Base-by-base conservation (phyloP, 2,329 filamentous ascomycete genomes). In the Hirsutella minnesotensis region DNA sequence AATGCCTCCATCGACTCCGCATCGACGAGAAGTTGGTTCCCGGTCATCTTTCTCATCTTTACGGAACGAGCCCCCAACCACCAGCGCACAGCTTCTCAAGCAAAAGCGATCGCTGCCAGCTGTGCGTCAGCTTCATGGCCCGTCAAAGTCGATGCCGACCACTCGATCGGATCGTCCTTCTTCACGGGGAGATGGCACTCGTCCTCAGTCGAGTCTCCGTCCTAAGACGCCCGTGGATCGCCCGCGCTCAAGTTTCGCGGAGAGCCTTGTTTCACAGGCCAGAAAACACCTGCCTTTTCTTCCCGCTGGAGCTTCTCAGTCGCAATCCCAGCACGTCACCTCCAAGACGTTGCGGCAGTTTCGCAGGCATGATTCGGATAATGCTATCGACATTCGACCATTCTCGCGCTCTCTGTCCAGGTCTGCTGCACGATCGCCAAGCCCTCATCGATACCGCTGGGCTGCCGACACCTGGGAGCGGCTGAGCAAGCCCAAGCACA, bases 331-430 rank as follows among this genome's bases (percentile, higher is more conserved):
- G 49, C 84, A 95, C 64, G 71, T 83, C 48, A 76, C 75, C 39
- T 71, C 84, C 35, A 94, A 88, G 63, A 70, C 66, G 38, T 71
- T 79, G 22, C 80, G 86, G 29, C 70, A 77, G 31, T 81, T 89
- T 56, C 79, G 87, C 38, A 84, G 90, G 37, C 81, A 87, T 54
- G 86, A 94, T 53, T 94, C 87, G 9, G 87, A 94, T 42, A 76
- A 77, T 46, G 72, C 69, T 21, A 66, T 73, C 22, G 77, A 82
- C 30, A 58, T 72, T 37, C 70, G 78, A 22, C 75, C 77, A 4
- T 60, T 62, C 30, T 81, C 77, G 9, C 68, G 78, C 19, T 61
- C 75, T 1, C 60, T 77, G 29, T 81, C 77, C 31, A 70, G 78
- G 49, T 70, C 73, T 27, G 70, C 68, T 5, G 68, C 76, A 56